phyloP scores from a whole-genome alignment of 768 basidiomycete genomes.

The Gautieria morchelliformis region DNA sequence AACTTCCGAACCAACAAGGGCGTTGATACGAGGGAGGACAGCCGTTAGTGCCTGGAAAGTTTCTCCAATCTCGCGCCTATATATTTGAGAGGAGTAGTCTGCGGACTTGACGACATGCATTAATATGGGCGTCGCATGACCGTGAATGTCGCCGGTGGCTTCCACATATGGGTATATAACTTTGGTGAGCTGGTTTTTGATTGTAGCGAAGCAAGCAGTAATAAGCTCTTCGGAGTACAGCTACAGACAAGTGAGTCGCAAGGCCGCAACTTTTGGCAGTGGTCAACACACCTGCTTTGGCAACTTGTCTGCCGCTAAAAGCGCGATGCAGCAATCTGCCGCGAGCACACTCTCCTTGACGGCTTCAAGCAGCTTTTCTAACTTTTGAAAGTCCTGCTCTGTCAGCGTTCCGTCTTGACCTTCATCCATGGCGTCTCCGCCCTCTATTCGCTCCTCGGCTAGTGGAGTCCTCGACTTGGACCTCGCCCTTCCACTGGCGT shows the following conservation, averaged over 20 bases:
- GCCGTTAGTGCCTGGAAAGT: constrained; percentile 65
- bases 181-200: constrained; percentile 73
- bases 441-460: constrained; percentile 24
- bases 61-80: constrained; percentile 30
- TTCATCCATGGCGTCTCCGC: constrained; percentile 15
- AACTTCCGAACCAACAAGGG: constrained; percentile 60
- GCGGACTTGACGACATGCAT: constrained; percentile 36
- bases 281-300: constrained; percentile 65
- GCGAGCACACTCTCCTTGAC: constrained; percentile 71
- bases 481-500: constrained; percentile 29
- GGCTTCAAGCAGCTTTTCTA: constrained; percentile 45
- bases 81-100: constrained; percentile 19
- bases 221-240: constrained; percentile 94
- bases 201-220: constrained; percentile 58
- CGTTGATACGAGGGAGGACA: constrained; percentile 64
- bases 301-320: constrained; percentile 70
- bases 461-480: constrained; percentile 33
- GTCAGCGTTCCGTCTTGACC: constrained; percentile 22
- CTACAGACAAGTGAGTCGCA: constrained; percentile 26
- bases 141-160: constrained; percentile 34
- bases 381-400: constrained; percentile 39
- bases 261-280: background rate
- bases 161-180: constrained; percentile 85
- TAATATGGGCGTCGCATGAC: constrained; percentile 30
- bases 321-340: constrained; percentile 71